Evolutionary conservation across 805 yeast species (phyloP), one percentile per base, ranked within the genome.

Genomic region (Wickerhamiella kurtzmanii): DNA sequence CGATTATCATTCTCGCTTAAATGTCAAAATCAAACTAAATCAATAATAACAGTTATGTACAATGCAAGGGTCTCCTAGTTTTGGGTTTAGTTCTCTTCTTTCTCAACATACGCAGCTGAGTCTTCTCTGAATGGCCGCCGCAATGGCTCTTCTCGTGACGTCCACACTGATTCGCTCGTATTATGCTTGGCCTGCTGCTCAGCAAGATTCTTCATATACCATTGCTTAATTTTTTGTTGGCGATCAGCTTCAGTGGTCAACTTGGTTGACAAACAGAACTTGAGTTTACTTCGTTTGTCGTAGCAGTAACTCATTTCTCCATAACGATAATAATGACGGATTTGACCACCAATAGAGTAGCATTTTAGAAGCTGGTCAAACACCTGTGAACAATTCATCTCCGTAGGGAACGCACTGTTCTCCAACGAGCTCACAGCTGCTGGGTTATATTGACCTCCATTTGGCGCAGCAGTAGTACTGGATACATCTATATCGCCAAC

Each of bases 331-430:
- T 82, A 82, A 63, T 82, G 75, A 50, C 94, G 75, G 18, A 84
- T 66, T 60, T 88, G 96, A 0, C 96, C 96, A 2, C 95, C 96
- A 2, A 88, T 60, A 0, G 96, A 83, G 65, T 83, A 86, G 61
- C 97, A 89, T 42, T 76, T 79, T 41, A 87, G 72, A 19, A 88
- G 68, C 58, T 86, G 94, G 62, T 88, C 95, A 63, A 88, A 80
- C 1, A 92, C 92, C 40, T 89, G 85, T 46, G 80, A 69, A 58
- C 89, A 81, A 44, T 76, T 73, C 87, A 81, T 76, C n/a, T 71
- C 70, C 32, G 60, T 58, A 38, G 68, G 66, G 46, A 58, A 63
- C 32, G 32, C 32, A 25, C 32, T 25, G 32, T 25, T 25, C 9
- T 6, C 6, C 32, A n/a, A 22, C 16, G 37, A n/a, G 19, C 44